Conservation (phyloP, 768 basidiomycete species). For the Chlorophyllum brunneum region DNA sequence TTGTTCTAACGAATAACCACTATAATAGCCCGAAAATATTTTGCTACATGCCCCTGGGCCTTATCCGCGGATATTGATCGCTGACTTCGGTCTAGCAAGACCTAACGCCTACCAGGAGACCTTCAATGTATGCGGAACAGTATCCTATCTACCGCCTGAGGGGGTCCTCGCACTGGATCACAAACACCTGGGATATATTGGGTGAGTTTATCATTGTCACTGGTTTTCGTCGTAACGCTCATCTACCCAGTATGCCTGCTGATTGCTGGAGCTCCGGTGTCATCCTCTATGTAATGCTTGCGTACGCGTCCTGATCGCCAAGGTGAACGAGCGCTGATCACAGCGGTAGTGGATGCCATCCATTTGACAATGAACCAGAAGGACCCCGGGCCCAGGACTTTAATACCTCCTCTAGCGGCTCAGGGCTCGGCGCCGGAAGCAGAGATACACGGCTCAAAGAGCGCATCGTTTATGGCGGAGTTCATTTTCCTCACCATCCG, state of each 20-base stretch:
- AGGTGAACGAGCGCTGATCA: too few relatives aligned
- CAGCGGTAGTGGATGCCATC: constrained; percentile 59
- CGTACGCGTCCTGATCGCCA: constrained; percentile 45
- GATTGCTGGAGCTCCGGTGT: constrained; percentile 90
- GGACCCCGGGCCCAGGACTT: neutral
- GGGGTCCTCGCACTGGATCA: constrained; percentile 77
- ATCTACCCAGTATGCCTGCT: constrained; percentile 63
- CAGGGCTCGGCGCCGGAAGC: neutral
- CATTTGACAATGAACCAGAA: constrained; percentile 62
- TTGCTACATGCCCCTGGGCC: constrained; percentile 75
- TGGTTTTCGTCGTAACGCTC: neutral
- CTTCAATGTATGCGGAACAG: constrained; percentile 83
- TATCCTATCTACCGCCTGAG: constrained; percentile 83
- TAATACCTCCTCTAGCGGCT: neutral
- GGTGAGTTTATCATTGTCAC: constrained; percentile 26
- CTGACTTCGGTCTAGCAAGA: constrained; percentile 84
- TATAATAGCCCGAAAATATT: constrained; percentile 74
- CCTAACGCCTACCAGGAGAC: constrained; percentile 78
- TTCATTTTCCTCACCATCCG: constrained; percentile 49
- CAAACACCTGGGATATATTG: constrained; percentile 64
- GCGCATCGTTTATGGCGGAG: constrained; percentile 60
- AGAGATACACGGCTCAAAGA: constrained; percentile 45
- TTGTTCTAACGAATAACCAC: neutral
- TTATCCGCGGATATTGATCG: constrained; percentile 80
- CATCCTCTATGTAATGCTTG: constrained; percentile 78